phyloP scores from a whole-genome alignment of 345 rosid species.

The Salix brachista region DNA sequence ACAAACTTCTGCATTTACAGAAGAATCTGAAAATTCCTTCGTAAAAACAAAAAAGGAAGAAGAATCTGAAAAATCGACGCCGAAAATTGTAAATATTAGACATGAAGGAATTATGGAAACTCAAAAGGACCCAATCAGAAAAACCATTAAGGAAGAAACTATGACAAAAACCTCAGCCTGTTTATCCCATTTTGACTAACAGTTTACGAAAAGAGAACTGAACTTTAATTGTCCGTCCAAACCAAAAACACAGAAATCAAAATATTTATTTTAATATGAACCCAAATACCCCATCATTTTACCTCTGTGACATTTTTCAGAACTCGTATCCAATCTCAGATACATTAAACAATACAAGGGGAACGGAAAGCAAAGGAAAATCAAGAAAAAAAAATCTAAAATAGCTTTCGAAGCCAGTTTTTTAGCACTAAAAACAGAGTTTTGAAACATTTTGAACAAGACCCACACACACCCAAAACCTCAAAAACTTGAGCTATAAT shows the following conservation, averaged over 20 bases:
- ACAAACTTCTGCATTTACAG: not conserved
- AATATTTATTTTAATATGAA: not conserved
- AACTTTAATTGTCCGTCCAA: not conserved
- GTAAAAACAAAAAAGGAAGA: not conserved
- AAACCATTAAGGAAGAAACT: not conserved
- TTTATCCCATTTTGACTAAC: not conserved
- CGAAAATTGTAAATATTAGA: not conserved
- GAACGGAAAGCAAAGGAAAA: not conserved
- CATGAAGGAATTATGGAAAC: not conserved
- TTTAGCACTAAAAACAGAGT: not conserved
- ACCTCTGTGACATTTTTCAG: no score
- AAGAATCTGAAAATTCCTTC: not conserved
- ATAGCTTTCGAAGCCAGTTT: not conserved
- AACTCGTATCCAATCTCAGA: not conserved
- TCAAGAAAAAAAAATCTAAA: not conserved
- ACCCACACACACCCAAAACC: slow-evolving; percentile 2
- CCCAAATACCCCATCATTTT: no score
- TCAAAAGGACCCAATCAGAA: not conserved
- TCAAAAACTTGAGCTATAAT: not conserved
- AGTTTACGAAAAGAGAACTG: no score
- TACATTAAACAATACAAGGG: not conserved
- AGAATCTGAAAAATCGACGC: not conserved
- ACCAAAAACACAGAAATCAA: slow-evolving; percentile 10
- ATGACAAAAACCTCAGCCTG: not conserved
- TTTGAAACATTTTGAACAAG: slow-evolving; percentile 1